Evolutionary conservation across 306 rosid species (phyloP).

Genomic region (Hylodesmum podocarpum): DNA sequence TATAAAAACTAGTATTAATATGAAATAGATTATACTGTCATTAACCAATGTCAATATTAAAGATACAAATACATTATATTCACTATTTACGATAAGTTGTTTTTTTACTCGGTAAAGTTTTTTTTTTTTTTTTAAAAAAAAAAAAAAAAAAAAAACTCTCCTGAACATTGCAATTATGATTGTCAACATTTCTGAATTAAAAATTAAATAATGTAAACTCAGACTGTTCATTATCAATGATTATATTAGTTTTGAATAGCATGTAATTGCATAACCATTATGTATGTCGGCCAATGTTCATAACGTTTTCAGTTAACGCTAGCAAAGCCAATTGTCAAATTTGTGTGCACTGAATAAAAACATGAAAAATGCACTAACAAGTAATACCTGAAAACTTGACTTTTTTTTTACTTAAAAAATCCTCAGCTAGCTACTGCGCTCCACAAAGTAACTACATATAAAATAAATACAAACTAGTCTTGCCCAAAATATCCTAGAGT

Average conservation of each 20-base stretch:
- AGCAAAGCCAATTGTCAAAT: not conserved
- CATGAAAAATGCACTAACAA: not conserved
- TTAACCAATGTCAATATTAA: too few relatives aligned
- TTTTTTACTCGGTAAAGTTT: too few relatives aligned
- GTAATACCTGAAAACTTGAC: not conserved
- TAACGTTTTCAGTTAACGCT: not conserved
- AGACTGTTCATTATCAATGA: not conserved
- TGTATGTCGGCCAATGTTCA: not conserved
- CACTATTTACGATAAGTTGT: too few relatives aligned
- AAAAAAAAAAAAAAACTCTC: too few relatives aligned
- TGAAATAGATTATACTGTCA: too few relatives aligned
- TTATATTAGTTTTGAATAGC: not conserved
- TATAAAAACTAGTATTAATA: too few relatives aligned
- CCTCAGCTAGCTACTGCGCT: not conserved
- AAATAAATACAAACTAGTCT: not conserved
- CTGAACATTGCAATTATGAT: too few relatives aligned
- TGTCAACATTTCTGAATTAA: too few relatives aligned
- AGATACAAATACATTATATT: too few relatives aligned
- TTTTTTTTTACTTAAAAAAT: not conserved
- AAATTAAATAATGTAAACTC: not conserved
- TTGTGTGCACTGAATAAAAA: not conserved
- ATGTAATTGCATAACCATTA: not conserved
- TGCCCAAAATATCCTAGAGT: constrained; percentile 4
- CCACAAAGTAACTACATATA: not conserved
- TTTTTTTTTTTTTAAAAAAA: too few relatives aligned